Conservation (phyloP, 2,329 filamentous ascomycete genomes). For the Phaeosphaeriaceae sp. region DNA sequence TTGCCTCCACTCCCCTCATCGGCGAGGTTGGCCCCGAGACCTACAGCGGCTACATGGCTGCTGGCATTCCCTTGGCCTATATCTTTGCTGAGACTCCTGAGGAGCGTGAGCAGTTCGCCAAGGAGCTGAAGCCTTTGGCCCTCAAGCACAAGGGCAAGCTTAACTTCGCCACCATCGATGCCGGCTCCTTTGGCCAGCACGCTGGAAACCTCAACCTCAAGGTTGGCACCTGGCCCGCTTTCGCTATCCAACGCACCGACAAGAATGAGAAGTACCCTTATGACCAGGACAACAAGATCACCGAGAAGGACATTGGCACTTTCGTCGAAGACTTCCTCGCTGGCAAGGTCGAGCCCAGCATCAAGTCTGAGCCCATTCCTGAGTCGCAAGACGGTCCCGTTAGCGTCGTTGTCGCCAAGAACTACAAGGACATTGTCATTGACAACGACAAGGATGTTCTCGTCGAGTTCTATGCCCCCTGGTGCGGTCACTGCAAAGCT, state of each 20-base stretch:
- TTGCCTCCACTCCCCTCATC: constrained; percentile 84
- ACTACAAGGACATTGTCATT: constrained; percentile 88
- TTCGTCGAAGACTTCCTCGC: constrained; percentile 86
- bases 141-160: constrained; percentile 91
- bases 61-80: constrained; percentile 92
- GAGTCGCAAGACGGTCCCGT: constrained; percentile 92
- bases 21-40: constrained; percentile 97
- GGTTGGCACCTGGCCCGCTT: constrained; percentile 92
- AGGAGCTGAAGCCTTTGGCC: constrained; percentile 82
- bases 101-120: constrained; percentile 80
- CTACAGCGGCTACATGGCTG: constrained; percentile 91
- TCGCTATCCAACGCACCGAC: constrained; percentile 92
- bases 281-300: constrained; percentile 82
- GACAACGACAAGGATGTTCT: constrained; percentile 97
- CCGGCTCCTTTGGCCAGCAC: constrained; percentile 91
- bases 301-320: constrained; percentile 71
- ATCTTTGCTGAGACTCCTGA: constrained; percentile 94
- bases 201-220: constrained; percentile 97
- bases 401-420: constrained; percentile 87
- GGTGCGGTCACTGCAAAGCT: constrained; percentile 74
- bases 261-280: constrained; percentile 99
- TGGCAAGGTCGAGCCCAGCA: constrained; percentile 91
- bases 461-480: constrained; percentile 96
- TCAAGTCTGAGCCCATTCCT: constrained; percentile 98
- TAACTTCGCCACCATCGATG: constrained; percentile 98